These are phyloP conservation scores for Hypoxylon crocopeplum DNA, from an alignment of 495 filamentous ascomycete species.

Conservation along the genomic window DNA sequence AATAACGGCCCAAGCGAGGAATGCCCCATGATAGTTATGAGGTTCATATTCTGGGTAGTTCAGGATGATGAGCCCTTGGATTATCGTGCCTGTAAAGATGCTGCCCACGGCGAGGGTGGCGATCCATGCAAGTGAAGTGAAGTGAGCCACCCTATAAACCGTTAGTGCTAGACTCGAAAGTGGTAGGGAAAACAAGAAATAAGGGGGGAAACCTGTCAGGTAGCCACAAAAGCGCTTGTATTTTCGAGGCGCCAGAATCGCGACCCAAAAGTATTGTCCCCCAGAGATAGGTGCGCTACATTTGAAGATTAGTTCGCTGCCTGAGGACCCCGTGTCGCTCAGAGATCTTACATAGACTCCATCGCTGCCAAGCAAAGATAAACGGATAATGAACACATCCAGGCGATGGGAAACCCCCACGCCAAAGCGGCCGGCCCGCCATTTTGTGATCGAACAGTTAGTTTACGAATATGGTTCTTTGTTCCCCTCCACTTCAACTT, in stretches of 20 bases:
- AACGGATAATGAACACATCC: too few species aligned
- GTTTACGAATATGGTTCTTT: too few species aligned
- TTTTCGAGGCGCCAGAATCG: slow-evolving; percentile 60
- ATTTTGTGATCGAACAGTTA: too few species aligned
- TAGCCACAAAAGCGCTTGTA: slow-evolving; percentile 63
- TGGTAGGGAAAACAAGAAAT: neutral
- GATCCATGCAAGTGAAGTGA: slow-evolving; percentile 65
- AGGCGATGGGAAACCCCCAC: too few species aligned
- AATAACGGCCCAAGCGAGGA: slow-evolving; percentile 62
- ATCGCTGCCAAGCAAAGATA: too few species aligned
- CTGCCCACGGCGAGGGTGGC: slow-evolving; percentile 55
- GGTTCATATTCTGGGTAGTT: slow-evolving; percentile 55
- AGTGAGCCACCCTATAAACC: slow-evolving; percentile 58
- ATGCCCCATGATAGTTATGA: slow-evolving; percentile 65
- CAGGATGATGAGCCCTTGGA: slow-evolving; percentile 66
- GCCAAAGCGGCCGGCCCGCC: too few species aligned
- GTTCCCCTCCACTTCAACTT: too few species aligned
- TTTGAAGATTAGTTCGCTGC: slow-evolving; percentile 22
- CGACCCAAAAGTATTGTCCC: slow-evolving; percentile 58
- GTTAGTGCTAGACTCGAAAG: neutral
- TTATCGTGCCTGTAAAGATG: slow-evolving; percentile 62
- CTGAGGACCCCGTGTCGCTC: too few species aligned
- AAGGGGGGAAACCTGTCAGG: slow-evolving; percentile 47
- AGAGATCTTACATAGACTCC: too few species aligned
- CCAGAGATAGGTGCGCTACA: slow-evolving; percentile 39